phyloP scores from a whole-genome alignment of 768 basidiomycete species.

The Lactarius sanguifluus region DNA sequence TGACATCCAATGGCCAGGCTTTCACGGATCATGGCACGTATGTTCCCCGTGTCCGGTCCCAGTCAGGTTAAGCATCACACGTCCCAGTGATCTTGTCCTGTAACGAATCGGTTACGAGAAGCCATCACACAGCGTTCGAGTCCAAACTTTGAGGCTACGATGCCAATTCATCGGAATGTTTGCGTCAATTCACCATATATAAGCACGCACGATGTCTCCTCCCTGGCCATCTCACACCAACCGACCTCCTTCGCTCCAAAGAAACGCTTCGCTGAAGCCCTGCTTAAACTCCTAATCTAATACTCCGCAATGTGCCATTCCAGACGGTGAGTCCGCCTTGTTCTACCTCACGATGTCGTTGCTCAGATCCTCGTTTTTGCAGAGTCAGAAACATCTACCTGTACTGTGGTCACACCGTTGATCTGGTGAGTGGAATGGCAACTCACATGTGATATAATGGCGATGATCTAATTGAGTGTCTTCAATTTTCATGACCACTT shows the following conservation, averaged over 20 bases:
- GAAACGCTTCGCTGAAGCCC: constrained; percentile 7
- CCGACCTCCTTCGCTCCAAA: constrained; percentile 8
- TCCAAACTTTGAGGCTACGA: constrained; percentile 22
- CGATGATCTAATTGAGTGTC: constrained; percentile 6
- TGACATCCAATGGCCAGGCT: constrained; percentile 19
- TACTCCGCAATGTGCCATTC: constrained; percentile 26
- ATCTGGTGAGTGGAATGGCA: constrained; percentile 16
- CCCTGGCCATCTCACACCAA: constrained; percentile 14
- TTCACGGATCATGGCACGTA: constrained; percentile 28
- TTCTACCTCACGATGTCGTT: too few species aligned
- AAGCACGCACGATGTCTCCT: constrained; percentile 16
- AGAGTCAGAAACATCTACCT: constrained; percentile 26
- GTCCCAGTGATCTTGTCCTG: constrained; percentile 26
- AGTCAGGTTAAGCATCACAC: constrained; percentile 28
- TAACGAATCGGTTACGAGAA: constrained; percentile 29
- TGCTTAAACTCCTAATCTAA: constrained; percentile 5
- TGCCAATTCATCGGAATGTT: constrained; percentile 23
- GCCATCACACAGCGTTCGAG: constrained; percentile 23
- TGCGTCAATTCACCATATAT: constrained; percentile 19
- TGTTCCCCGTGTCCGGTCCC: constrained; percentile 25
- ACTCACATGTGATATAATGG: constrained; percentile 6
- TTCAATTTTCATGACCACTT: not conserved
- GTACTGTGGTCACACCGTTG: constrained; percentile 22
- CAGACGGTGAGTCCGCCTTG: constrained; percentile 17
- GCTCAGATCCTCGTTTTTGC: not conserved